Conservation (phyloP, 2,329 filamentous ascomycete species). For the Graphilbum ipis-grandicollis region DNA sequence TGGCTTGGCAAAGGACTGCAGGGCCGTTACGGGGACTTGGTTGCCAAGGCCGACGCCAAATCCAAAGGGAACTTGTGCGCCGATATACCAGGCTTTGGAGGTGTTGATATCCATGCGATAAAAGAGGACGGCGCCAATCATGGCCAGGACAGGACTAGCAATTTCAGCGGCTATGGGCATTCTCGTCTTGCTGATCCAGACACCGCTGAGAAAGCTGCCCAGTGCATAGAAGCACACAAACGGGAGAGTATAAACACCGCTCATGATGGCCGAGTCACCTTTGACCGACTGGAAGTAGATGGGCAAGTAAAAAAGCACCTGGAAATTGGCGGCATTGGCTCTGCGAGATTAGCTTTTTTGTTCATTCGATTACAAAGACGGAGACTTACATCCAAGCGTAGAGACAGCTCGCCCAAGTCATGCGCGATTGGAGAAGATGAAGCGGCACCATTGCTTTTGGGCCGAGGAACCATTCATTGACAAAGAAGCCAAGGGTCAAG, state of each 20-base stretch:
- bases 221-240: background rate
- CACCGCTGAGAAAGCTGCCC: background rate
- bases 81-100: conserved; percentile 1
- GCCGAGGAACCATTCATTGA: background rate
- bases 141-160: background rate
- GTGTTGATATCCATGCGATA: conserved; percentile 1
- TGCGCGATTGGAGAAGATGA: background rate
- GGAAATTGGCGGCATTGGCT: background rate
- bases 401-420: background rate
- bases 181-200: conserved; percentile 1
- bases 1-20: conserved; percentile 1
- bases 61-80: conserved; percentile 1
- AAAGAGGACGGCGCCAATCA: background rate
- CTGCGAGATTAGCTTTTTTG: no score
- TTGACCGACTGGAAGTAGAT: conserved; percentile 1
- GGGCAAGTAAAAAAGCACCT: conserved; percentile 1
- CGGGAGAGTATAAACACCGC: background rate
- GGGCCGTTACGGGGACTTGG: background rate
- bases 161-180: background rate
- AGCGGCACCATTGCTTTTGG: background rate
- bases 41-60: conserved; percentile 1
- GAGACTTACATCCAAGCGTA: background rate
- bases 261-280: background rate
- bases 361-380: no score
- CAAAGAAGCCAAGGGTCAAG: background rate